phyloP scores from a whole-genome alignment of 73 alveolate genomes.

The Stentor roeselii region DNA sequence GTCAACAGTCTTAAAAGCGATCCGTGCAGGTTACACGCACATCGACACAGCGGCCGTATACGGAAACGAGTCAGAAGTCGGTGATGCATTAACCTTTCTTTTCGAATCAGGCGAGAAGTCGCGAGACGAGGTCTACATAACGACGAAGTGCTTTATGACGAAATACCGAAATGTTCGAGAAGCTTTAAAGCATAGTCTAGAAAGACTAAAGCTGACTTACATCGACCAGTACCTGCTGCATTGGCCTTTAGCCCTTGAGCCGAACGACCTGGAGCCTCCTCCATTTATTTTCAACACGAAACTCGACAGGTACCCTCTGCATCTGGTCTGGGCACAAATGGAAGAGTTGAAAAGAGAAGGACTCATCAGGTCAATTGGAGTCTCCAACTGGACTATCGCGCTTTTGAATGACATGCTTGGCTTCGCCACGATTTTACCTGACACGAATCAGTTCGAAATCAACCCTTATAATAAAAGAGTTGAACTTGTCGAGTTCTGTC shows the following conservation, averaged over 20 bases:
- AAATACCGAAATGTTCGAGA: neutral
- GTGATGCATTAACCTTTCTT: conserved; percentile 57
- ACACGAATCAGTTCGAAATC: neutral
- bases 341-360: neutral
- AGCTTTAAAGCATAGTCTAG: neutral
- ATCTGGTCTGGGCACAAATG: neutral
- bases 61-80: conserved; percentile 54
- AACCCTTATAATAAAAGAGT: neutral
- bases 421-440: neutral
- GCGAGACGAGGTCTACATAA: conserved; percentile 56
- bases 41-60: conserved; percentile 73
- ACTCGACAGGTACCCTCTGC: neutral
- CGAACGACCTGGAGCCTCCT: conserved; percentile 34
- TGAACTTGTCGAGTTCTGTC: neutral
- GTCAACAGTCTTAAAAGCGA: too few species aligned
- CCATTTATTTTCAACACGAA: neutral
- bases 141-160: conserved; percentile 37
- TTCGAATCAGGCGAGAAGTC: conserved; percentile 35
- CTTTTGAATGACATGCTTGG: conserved; percentile 3
- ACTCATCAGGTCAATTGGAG: neutral
- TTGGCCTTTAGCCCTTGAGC: neutral
- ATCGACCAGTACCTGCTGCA: neutral
- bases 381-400: neutral
- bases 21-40: conserved; percentile 62
- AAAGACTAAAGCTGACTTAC: conserved; percentile 1